Evolutionary conservation across 2,329 filamentous ascomycete genomes (phyloP).

Genomic region (Hymenoscyphus salicellus): DNA sequence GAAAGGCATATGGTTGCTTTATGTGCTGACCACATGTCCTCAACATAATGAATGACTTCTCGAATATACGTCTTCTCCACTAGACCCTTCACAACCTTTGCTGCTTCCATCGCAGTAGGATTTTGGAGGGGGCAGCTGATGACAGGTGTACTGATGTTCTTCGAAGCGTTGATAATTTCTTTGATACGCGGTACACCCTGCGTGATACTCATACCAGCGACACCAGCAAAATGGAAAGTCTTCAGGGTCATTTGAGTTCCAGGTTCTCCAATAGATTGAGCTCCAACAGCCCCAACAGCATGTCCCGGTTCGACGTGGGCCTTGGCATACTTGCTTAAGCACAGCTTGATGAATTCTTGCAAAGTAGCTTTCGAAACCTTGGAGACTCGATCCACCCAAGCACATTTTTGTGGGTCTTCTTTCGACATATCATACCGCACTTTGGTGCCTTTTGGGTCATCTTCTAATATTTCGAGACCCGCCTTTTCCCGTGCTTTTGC

Average conservation of each 20-base stretch:
- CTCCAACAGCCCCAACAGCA: slow-evolving; percentile 91
- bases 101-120: slow-evolving; percentile 69
- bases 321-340: slow-evolving; percentile 84
- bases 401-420: slow-evolving; percentile 31
- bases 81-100: slow-evolving; percentile 85
- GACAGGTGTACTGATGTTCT: slow-evolving; percentile 88
- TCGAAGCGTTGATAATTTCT: slow-evolving; percentile 99
- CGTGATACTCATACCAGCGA: slow-evolving; percentile 98
- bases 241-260: slow-evolving; percentile 99
- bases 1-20: slow-evolving; percentile 75
- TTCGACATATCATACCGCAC: slow-evolving; percentile 32
- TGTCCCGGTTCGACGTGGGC: slow-evolving; percentile 93
- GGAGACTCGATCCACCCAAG: slow-evolving; percentile 64
- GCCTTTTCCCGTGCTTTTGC: slow-evolving; percentile 50
- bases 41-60: slow-evolving; percentile 76
- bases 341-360: slow-evolving; percentile 72
- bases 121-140: slow-evolving; percentile 84
- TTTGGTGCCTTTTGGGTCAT: slow-evolving; percentile 35
- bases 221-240: slow-evolving; percentile 99
- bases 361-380: slow-evolving; percentile 79
- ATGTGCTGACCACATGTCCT: slow-evolving; percentile 81
- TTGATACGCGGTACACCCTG: slow-evolving; percentile 99
- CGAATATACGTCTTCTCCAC: slow-evolving; percentile 93
- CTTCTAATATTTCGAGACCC: slow-evolving; percentile 47
- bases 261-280: slow-evolving; percentile 96